These are phyloP conservation scores for Anthoceros angustus DNA, from an alignment of 225 moss, liverwort and hornwort genomes.

Conservation along the genomic window DNA sequence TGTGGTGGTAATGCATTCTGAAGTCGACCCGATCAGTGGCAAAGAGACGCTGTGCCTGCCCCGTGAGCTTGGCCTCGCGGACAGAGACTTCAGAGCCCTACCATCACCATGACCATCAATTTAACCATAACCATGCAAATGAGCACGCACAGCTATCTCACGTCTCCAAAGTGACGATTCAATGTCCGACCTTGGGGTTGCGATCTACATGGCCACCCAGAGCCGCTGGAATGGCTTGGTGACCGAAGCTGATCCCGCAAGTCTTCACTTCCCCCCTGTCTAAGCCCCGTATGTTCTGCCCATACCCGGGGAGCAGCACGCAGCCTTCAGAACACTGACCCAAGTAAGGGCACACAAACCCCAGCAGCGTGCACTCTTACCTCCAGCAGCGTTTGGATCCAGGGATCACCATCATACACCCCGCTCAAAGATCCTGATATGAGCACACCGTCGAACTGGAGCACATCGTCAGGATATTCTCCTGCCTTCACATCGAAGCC, in stretches of 20 bases:
- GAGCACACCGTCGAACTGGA: conserved; percentile 59
- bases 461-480: conserved; percentile 42
- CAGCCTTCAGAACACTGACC: no score
- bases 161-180: neutral
- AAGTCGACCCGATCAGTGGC: conserved; percentile 39
- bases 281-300: conserved; percentile 51
- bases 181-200: conserved; percentile 52
- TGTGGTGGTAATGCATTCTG: conserved; percentile 79
- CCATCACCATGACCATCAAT: neutral
- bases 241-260: conserved; percentile 87
- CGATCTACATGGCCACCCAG: conserved; percentile 60
- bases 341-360: no score
- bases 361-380: no score
- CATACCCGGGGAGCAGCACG: conserved; percentile 10
- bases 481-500: conserved; percentile 70
- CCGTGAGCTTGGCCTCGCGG: conserved; percentile 46
- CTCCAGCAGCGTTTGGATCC: conserved; percentile 62
- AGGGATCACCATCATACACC: conserved; percentile 59
- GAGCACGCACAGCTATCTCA: neutral
- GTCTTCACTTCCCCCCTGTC: conserved; percentile 60
- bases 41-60: conserved; percentile 46
- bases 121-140: neutral
- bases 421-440: conserved; percentile 83
- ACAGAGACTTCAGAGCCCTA: conserved; percentile 90
- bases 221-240: conserved; percentile 81